These are phyloP conservation scores for Dacryopinax spathularia DNA, from an alignment of 768 basidiomycete species.

Conservation along the genomic window DNA sequence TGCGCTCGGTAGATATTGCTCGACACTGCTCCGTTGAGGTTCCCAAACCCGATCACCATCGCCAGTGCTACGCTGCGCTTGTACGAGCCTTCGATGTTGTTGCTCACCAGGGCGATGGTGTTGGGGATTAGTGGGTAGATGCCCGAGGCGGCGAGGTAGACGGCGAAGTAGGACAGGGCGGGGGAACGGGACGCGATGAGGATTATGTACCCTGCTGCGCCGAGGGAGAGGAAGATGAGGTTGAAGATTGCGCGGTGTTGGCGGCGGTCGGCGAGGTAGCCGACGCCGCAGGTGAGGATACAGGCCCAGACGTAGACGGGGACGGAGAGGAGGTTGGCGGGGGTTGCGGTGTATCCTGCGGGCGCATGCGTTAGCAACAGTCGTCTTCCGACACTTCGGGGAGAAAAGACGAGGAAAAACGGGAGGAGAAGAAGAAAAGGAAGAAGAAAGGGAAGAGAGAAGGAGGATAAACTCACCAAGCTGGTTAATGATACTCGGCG, in stretches of 20 bases:
- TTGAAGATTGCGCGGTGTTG: slow-evolving; percentile 50
- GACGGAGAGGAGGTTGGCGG: slow-evolving; percentile 61
- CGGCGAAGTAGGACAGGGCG: slow-evolving; percentile 55
- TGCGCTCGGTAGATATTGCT: slow-evolving; percentile 58
- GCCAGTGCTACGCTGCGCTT: slow-evolving; percentile 59
- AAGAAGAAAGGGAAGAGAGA: background rate
- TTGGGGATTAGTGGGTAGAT: slow-evolving; percentile 62
- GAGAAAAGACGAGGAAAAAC: background rate
- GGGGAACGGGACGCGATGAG: slow-evolving; percentile 47
- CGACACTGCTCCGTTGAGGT: slow-evolving; percentile 61
- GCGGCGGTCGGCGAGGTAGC: slow-evolving; percentile 46
- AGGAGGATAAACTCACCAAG: slow-evolving; percentile 5
- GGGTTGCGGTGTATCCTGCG: slow-evolving; percentile 49
- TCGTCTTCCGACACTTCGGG: too few species aligned
- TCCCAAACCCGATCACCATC: slow-evolving; percentile 47
- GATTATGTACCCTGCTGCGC: slow-evolving; percentile 53
- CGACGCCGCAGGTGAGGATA: slow-evolving; percentile 48
- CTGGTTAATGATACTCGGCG: slow-evolving; percentile 57
- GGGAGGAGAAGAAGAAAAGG: background rate
- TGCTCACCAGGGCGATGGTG: slow-evolving; percentile 52
- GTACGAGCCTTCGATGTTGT: slow-evolving; percentile 62
- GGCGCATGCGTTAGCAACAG: background rate
- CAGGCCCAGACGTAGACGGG: slow-evolving; percentile 63
- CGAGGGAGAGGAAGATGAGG: slow-evolving; percentile 24
- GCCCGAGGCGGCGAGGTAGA: slow-evolving; percentile 60